These are phyloP conservation scores for Penicillium brasilianum DNA, from an alignment of 2,329 filamentous ascomycete genomes.

Conservation along the genomic window DNA sequence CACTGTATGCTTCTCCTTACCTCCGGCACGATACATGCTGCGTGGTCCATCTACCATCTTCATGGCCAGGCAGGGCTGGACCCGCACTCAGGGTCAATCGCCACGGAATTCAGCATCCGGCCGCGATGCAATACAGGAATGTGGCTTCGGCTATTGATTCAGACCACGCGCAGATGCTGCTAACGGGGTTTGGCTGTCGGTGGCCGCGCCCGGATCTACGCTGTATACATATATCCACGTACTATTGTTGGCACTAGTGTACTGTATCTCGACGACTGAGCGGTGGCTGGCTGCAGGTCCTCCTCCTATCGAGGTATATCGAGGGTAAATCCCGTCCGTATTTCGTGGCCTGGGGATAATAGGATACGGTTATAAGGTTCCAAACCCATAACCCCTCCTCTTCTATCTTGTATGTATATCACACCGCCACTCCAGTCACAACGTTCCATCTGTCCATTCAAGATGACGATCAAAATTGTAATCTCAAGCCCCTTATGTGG, in stretches of 20 bases:
- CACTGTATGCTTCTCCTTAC: neutral
- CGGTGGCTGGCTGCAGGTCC: neutral
- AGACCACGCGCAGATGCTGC: slow-evolving; percentile 21
- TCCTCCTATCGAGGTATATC: neutral
- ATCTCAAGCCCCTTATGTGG: slow-evolving; percentile 14
- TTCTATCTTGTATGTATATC: neutral
- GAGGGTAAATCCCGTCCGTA: neutral
- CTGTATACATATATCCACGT: neutral
- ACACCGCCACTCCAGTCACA: slow-evolving; percentile 2
- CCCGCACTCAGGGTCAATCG: neutral
- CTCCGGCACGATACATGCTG: slow-evolving; percentile 3
- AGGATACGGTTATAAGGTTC: neutral
- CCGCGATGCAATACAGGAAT: slow-evolving; percentile 14
- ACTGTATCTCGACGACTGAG: neutral
- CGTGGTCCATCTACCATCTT: neutral
- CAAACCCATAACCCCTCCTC: neutral
- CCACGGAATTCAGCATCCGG: slow-evolving; percentile 7
- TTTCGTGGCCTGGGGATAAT: neutral
- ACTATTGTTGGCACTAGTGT: neutral
- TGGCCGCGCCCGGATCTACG: slow-evolving; percentile 3
- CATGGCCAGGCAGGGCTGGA: neutral
- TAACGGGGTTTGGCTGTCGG: slow-evolving; percentile 1
- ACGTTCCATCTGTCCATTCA: neutral
- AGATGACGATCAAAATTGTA: neutral
- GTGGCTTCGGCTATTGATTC: slow-evolving; percentile 26